Base-by-base conservation (phyloP, 2,329 filamentous ascomycete species). In the Botrytis byssoidea region DNA sequence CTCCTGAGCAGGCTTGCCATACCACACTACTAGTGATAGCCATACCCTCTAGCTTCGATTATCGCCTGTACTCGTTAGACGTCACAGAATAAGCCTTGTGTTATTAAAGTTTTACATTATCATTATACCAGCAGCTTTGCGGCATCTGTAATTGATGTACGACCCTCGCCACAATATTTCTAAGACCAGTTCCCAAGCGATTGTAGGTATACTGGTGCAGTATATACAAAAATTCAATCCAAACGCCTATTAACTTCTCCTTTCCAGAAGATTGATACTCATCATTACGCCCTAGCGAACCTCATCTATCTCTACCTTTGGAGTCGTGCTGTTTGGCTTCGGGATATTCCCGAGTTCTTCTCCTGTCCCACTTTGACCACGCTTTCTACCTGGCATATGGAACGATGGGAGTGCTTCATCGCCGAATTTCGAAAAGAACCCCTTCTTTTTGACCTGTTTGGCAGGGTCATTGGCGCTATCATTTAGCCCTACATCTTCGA, bases 401-500 rank as follows among this genome's bases (percentile, higher is more conserved):
- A 86, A 81, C 32, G 73, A 73, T 20, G 74, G 57, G 29, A 78
- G 78, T 44, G 77, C 65, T 44, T 75, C 79, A 18, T 95, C 92
- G 70, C 91, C 92, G 79, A 98, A 94, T 77, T 92, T 90, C 67
- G 93, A 88, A 77, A 98, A 93, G 80, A 97, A 91, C 20, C 92
- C 88, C 84, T 93, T 95, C 85, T 93, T 94, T 25, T 87, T 84
- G 14, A 79, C 78, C 64, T 82, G 79, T 83, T 63, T 70, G 77
- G 81, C 70, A n/a, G 51, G 42, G n/a, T 83, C 84, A 35, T 81
- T 84, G 75, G 88, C 88, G 55, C 96, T 93, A 77, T 97, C 95
- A 74, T 91, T 89, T 64, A 98, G 85, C 6, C 94, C 94, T 14
- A 98, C 93, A 70, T 98, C 95, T 81, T 98, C 95, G 78, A 98